Conservation (phyloP, 352 stramenopile genomes). For the Elongisporangium senticosum region DNA sequence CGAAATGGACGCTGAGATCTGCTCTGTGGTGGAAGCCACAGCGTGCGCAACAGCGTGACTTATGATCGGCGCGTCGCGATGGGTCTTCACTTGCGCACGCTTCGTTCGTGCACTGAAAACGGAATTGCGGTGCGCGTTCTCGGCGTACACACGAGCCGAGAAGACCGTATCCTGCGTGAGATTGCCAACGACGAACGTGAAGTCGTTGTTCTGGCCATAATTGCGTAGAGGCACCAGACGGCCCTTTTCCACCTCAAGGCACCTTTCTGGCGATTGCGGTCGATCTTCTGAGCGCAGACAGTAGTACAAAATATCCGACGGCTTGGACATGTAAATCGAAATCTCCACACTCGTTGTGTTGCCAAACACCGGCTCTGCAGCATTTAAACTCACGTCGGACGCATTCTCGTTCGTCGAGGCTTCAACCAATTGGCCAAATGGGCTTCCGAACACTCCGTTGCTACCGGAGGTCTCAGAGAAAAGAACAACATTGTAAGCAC, state of each 20-base stretch:
- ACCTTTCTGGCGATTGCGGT: background rate
- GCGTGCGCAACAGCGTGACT: constrained; percentile 11
- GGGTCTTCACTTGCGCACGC: constrained; percentile 23
- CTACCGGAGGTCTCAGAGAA: constrained; percentile 62
- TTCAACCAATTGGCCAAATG: constrained; percentile 40
- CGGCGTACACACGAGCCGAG: constrained; percentile 38
- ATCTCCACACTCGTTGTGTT: constrained; percentile 36
- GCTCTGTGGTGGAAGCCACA: constrained; percentile 27
- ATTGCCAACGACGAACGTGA: constrained; percentile 42
- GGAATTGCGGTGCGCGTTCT: constrained; percentile 45
- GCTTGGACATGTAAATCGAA: constrained; percentile 48
- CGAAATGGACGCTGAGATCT: constrained; percentile 15
- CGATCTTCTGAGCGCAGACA: constrained; percentile 17
- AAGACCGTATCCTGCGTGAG: constrained; percentile 51
- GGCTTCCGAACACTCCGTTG: constrained; percentile 48
- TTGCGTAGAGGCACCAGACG: background rate
- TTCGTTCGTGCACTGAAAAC: constrained; percentile 36
- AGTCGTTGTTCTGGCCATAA: constrained; percentile 9
- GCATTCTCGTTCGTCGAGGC: constrained; percentile 60
- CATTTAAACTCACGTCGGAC: constrained; percentile 34
- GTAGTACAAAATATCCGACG: constrained; percentile 43
- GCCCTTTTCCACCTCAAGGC: constrained; percentile 20
- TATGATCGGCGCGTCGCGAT: constrained; percentile 34
- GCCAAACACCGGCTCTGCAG: constrained; percentile 22
- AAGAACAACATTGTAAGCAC: constrained; percentile 45